A percentile compares a stretch with the other conserved stretches of the same genome.
These are phyloP conservation scores for Triticum monococcum DNA, from an alignment of 176 grass and related monocot species.

Conservation along the genomic window DNA sequence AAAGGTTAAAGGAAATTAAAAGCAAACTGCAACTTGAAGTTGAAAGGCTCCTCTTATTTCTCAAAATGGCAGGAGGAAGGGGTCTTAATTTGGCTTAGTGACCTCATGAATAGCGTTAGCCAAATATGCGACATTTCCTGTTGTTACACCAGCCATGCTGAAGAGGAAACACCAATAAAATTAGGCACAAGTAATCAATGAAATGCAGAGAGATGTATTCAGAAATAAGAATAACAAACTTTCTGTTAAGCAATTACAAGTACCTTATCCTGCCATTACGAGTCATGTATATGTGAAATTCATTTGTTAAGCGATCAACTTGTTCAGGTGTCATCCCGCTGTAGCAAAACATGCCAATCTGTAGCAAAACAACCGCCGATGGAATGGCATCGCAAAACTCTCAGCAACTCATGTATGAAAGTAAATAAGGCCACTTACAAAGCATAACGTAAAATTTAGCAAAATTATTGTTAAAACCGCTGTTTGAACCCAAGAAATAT, in stretches of 20 bases:
- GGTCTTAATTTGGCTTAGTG: constrained; percentile 45
- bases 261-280: constrained; percentile 91
- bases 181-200: background rate
- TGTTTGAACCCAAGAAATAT: constrained; percentile 40
- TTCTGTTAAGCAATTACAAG: background rate
- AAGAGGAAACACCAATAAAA: constrained; percentile 17
- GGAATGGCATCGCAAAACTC: background rate
- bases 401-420: background rate
- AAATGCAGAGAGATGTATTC: background rate
- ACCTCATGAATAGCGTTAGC: constrained; percentile 87
- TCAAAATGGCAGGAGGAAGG: background rate
- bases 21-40: background rate
- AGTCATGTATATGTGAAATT: constrained; percentile 93
- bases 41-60: background rate
- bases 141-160: constrained; percentile 89
- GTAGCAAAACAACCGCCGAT: background rate
- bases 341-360: constrained; percentile 98
- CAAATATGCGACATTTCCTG: constrained; percentile 65
- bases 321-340: constrained; percentile 92
- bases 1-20: background rate
- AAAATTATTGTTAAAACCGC: constrained; percentile 34
- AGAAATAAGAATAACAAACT: background rate
- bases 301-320: constrained; percentile 78
- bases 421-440: background rate
- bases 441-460: background rate